These are phyloP conservation scores for Leucosporidium yakuticum DNA, from an alignment of 768 basidiomycete species.

Conservation along the genomic window DNA sequence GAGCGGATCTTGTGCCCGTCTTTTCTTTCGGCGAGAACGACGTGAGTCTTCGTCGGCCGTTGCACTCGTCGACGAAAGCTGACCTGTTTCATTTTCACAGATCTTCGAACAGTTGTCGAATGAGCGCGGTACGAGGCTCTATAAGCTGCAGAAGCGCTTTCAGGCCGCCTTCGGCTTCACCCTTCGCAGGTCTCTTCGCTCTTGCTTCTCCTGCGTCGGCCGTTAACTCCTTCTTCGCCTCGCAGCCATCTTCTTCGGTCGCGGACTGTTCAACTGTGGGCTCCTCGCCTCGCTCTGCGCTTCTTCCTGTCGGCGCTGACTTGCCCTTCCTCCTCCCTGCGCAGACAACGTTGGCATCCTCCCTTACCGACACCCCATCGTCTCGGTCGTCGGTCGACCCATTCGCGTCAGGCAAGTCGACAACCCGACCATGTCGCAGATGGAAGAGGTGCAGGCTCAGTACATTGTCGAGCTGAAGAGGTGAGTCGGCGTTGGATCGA, in stretches of 20 bases:
- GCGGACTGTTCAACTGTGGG: constrained; percentile 89
- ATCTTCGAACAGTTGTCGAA: constrained; percentile 97
- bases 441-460: constrained; percentile 67
- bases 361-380: constrained; percentile 90
- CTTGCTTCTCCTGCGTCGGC: neutral
- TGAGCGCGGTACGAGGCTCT: constrained; percentile 80
- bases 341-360: constrained; percentile 92
- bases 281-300: neutral
- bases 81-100: constrained; percentile 46
- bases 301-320: neutral
- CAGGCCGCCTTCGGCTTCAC: constrained; percentile 92
- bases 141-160: constrained; percentile 81
- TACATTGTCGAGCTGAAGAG: constrained; percentile 78
- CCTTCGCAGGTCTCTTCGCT: constrained; percentile 48
- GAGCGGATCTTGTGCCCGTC: constrained; percentile 92
- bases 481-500: neutral
- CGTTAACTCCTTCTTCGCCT: no score
- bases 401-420: constrained; percentile 70
- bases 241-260: constrained; percentile 79
- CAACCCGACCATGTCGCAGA: constrained; percentile 72
- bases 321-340: neutral
- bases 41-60: constrained; percentile 50
- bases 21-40: constrained; percentile 99
- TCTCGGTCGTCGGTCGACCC: constrained; percentile 91
- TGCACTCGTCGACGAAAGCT: neutral